phyloP scores from a whole-genome alignment of 257 asterid species.

The Ophiorrhiza pumila region DNA sequence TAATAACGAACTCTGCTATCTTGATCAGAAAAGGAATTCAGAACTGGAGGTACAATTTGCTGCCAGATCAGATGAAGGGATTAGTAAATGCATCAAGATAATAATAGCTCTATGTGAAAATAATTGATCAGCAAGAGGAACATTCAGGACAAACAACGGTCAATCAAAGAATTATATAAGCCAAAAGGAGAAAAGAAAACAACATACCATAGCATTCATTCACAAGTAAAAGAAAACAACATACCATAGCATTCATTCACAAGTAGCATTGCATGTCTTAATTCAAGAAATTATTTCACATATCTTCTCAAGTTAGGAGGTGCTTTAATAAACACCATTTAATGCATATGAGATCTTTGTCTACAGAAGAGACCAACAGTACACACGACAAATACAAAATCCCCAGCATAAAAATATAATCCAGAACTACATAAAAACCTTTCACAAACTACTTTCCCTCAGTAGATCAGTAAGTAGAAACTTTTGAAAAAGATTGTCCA shows the following conservation, averaged over 20 bases:
- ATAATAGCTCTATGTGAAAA: neutral
- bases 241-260: neutral
- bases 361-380: neutral
- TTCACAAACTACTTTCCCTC: neutral
- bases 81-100: conserved; percentile 26
- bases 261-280: neutral
- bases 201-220: neutral
- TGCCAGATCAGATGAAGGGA: conserved; percentile 33
- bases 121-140: neutral
- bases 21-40: conserved; percentile 85
- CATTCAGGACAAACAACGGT: neutral
- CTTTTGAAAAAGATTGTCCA: neutral
- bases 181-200: neutral
- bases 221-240: neutral
- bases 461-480: neutral
- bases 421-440: neutral
- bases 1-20: conserved; percentile 98
- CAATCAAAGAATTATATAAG: neutral
- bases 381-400: neutral
- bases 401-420: neutral
- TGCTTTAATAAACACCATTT: neutral
- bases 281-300: neutral
- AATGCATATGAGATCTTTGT: neutral
- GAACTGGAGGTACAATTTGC: conserved; percentile 99
- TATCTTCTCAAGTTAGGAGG: neutral